Evolutionary conservation across 129 eudicot genomes (phyloP), one percentile per base, ranked within the genome.

Genomic region (Arctium minus): DNA sequence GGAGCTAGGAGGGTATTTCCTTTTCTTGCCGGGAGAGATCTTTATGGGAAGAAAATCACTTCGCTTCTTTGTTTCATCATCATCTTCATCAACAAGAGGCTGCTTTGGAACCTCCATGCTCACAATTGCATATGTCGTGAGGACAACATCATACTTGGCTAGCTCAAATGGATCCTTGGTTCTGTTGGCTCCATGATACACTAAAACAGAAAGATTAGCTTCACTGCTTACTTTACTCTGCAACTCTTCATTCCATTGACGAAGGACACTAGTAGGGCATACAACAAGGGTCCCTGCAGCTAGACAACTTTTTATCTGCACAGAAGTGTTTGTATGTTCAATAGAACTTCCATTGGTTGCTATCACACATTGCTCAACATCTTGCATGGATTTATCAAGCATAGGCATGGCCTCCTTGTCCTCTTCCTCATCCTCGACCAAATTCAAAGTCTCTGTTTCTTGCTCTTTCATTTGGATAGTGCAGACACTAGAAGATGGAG

Each of bases 191-290:
- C 98, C 98, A 79, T 95, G 87, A 82, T 95, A 95, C 17, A 92
- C 78, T 82, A 88, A 84, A 79, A 95, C 93, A 2, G 97, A 91
- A 48, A 95, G 94, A 86, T 91, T 85, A 60, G 97, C 96, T 85
- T 88, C 77, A 3, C 80, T 87, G n/a, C 88, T 78, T 29, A 95
- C 98, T 87, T 92, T 95, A 71, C 64, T 90, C 31, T 75, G 89
- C 86, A 95, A 89, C 79, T 95, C 98, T 4, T 91, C 94, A 35
- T 88, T 88, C 98, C 98, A 95, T 79, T 95, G 98, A 46, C 97
- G 92, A 31, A 95, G 93, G 30, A 95, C 98, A 80, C 98, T 92
- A 38, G 98, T 95, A 10, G 98, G 98, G 84, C 98, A 95, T 36
- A 95, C 98, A 79, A 95, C 83, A 62, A 95, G 94, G 75, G 98